phyloP scores from a whole-genome alignment of 2,329 filamentous ascomycete species.

The Clarireedia sp. region DNA sequence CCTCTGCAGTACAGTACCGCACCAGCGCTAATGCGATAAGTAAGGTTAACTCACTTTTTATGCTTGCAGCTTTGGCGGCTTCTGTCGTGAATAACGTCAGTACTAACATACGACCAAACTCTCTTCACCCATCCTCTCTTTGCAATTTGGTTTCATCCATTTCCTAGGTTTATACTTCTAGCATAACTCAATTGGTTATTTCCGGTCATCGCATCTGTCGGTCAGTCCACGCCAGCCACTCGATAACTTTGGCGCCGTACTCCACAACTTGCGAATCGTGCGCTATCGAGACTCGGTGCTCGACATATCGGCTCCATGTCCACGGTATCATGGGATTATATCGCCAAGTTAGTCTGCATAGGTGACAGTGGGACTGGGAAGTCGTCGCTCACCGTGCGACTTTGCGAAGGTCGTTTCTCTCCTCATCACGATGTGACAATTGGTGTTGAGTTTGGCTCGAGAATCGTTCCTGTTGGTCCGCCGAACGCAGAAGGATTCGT shows the following conservation, averaged over 20 bases:
- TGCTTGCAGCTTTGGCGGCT: too few relatives aligned
- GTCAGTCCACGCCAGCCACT: too few relatives aligned
- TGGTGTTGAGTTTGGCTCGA: conserved; percentile 92
- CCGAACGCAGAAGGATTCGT: conserved; percentile 48
- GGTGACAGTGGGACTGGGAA: conserved; percentile 96
- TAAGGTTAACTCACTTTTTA: too few relatives aligned
- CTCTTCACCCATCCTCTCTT: not conserved
- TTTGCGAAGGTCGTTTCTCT: conserved; percentile 93
- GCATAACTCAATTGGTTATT: too few relatives aligned
- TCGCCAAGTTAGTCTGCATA: conserved; percentile 96
- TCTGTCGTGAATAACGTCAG: not conserved
- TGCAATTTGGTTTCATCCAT: not conserved
- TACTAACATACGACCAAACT: not conserved
- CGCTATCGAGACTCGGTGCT: not conserved
- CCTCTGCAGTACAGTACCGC: not conserved
- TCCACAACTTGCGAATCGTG: too few relatives aligned
- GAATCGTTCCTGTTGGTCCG: conserved; percentile 84
- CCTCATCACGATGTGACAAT: conserved; percentile 95
- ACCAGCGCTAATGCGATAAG: too few relatives aligned
- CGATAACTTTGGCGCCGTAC: too few relatives aligned
- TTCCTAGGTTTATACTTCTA: too few relatives aligned
- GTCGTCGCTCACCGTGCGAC: conserved; percentile 84
- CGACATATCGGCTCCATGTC: conserved; percentile 36
- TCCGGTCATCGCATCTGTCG: too few relatives aligned
- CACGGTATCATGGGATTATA: conserved; percentile 86